Conservation (phyloP, 257 asterid genomes). For the Eucommia ulmoides region DNA sequence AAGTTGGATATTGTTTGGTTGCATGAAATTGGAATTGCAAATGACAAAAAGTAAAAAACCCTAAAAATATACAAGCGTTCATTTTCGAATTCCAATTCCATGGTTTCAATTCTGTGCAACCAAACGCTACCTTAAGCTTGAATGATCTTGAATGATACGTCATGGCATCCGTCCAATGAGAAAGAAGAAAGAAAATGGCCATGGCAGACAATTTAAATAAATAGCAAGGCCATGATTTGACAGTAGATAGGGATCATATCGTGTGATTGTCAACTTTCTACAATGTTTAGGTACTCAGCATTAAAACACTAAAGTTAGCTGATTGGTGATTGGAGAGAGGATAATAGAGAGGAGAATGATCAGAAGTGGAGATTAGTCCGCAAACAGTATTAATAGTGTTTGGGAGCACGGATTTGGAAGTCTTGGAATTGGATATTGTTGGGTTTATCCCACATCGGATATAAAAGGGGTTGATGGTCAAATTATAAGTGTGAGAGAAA, state of each 20-base stretch:
- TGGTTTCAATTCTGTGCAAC: not conserved
- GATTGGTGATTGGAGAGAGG: too few species aligned
- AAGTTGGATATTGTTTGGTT: too few species aligned
- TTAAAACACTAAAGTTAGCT: too few species aligned
- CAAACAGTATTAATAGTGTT: not conserved
- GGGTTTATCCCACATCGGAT: too few species aligned
- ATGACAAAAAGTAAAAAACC: slow-evolving; percentile 3
- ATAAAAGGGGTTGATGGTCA: too few species aligned
- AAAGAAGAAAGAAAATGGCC: slow-evolving; percentile 7
- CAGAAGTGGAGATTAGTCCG: slow-evolving; percentile 9
- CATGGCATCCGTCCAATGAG: not conserved
- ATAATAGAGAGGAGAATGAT: too few species aligned
- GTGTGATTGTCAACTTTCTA: slow-evolving; percentile 25
- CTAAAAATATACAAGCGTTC: not conserved
- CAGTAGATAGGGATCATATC: slow-evolving; percentile 23
- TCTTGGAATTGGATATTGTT: slow-evolving; percentile 22
- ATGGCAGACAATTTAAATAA: slow-evolving; percentile 28
- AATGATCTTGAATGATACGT: not conserved
- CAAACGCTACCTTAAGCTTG: not conserved
- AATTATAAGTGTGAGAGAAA: too few species aligned
- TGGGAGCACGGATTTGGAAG: not conserved
- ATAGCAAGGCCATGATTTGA: slow-evolving; percentile 16
- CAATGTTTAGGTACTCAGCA: slow-evolving; percentile 22
- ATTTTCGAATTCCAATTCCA: too few species aligned
- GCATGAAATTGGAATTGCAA: slow-evolving; percentile 5